Conservation (phyloP, 2,329 filamentous ascomycete species). For the Drechslerella stenobrocha region DNA sequence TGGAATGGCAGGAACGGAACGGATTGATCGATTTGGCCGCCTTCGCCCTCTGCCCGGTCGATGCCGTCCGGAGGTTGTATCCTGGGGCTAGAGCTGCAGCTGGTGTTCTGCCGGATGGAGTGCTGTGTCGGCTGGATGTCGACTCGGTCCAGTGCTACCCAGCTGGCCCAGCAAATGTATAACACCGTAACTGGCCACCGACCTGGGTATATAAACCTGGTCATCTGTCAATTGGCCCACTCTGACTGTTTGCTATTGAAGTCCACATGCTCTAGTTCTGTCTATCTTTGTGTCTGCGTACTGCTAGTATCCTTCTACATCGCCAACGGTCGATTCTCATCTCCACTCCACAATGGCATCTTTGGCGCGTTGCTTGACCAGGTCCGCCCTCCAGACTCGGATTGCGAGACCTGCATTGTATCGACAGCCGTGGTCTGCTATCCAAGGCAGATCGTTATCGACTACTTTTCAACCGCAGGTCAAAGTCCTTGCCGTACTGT, state of each 20-base stretch:
- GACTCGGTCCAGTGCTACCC: background rate
- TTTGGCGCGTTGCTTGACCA: slow-evolving; percentile 45
- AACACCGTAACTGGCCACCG: slow-evolving; percentile 13
- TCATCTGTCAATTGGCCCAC: background rate
- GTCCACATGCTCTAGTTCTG: background rate
- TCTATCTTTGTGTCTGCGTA: too few species aligned
- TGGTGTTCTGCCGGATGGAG: slow-evolving; percentile 42
- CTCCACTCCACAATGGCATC: slow-evolving; percentile 26
- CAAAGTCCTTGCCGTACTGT: slow-evolving; percentile 53
- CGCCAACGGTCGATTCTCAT: slow-evolving; percentile 8
- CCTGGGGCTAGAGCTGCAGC: slow-evolving; percentile 18
- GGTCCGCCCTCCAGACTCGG: slow-evolving; percentile 38
- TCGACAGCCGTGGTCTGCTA: slow-evolving; percentile 16
- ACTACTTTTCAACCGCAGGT: slow-evolving; percentile 53
- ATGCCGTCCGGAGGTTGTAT: slow-evolving; percentile 27
- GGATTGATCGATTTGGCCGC: background rate
- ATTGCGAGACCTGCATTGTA: slow-evolving; percentile 25
- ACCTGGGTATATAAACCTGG: background rate
- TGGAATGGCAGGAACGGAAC: slow-evolving; percentile 2
- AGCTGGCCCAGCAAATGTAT: background rate
- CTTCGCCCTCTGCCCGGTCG: slow-evolving; percentile 24
- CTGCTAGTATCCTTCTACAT: slow-evolving; percentile 10
- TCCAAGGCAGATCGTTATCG: slow-evolving; percentile 50
- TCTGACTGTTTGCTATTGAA: too few species aligned
- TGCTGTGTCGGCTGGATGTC: background rate